phyloP scores from a whole-genome alignment of 2,329 filamentous ascomycete species.

The Hypomyces rosellus region DNA sequence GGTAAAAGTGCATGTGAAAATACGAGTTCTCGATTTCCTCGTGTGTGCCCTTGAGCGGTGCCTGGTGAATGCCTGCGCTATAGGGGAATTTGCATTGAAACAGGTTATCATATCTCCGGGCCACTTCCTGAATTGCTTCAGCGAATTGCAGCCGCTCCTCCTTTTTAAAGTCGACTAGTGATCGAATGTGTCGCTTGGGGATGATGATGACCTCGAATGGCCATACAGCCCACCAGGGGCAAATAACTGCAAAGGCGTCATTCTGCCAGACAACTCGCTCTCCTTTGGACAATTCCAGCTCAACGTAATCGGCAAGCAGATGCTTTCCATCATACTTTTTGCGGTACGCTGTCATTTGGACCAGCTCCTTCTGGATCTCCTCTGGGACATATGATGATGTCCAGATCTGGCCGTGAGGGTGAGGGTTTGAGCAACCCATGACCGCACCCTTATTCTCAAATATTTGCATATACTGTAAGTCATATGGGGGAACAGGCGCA shows the following conservation, averaged over 20 bases:
- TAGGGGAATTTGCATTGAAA: slow-evolving; percentile 98
- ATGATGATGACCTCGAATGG: slow-evolving; percentile 93
- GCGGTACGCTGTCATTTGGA: slow-evolving; percentile 73
- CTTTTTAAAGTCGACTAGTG: slow-evolving; percentile 71
- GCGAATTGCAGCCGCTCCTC: slow-evolving; percentile 69
- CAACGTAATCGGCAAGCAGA: slow-evolving; percentile 79
- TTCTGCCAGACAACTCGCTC: slow-evolving; percentile 90
- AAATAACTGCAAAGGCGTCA: slow-evolving; percentile 74
- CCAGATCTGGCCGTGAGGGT: slow-evolving; percentile 96
- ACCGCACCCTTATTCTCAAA: slow-evolving; percentile 98
- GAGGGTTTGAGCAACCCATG: slow-evolving; percentile 98
- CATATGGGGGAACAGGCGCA: slow-evolving; percentile 52
- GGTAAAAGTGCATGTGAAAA: slow-evolving; percentile 97
- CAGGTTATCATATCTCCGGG: slow-evolving; percentile 88
- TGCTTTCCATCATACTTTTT: slow-evolving; percentile 65
- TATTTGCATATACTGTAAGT: slow-evolving; percentile 97
- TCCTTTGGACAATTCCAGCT: slow-evolving; percentile 71
- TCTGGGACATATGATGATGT: slow-evolving; percentile 86
- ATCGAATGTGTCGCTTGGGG: slow-evolving; percentile 75
- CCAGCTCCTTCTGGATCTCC: slow-evolving; percentile 74
- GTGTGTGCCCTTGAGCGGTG: slow-evolving; percentile 71
- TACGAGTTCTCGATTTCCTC: slow-evolving; percentile 85
- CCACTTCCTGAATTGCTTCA: slow-evolving; percentile 80
- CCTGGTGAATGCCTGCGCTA: slow-evolving; percentile 94
- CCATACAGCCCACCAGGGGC: slow-evolving; percentile 98